Base-by-base conservation (phyloP, 148 eudicot species). In the Heliamphora exappendiculata region DNA sequence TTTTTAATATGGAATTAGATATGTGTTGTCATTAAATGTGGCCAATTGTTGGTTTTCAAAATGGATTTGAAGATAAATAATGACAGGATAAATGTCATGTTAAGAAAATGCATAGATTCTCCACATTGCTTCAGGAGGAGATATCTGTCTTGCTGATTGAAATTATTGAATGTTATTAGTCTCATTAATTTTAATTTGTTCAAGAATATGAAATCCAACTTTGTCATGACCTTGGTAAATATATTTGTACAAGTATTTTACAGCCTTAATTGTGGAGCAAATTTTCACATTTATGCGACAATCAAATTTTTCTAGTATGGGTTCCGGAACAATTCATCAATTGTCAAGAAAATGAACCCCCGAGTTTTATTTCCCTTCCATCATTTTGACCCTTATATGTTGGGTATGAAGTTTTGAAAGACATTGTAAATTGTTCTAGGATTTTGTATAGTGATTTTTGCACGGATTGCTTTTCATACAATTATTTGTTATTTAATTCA, bases 291-390 rank as follows among this genome's bases (percentile, higher is more conserved):
- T 20, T 3, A 53, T 53, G 1, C n/a, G 57, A 0, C 55, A 53
- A 20, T 53, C 8, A 53, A 2, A 53, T 2, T 17, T 53, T 1
- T 20, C 57, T 5, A 53, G 24, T 20, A 53, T 7, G 82, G 73
- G 57, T 79, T 81, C 82, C 3, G 85, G 87, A 1, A 81, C 57
- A 0, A 81, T 80, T 75, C 79, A 86, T 3, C 78, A 7, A 26
- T 77, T 85, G 41, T 82, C 76, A 0, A 85, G 19, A 0, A 1
- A 16, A 0, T 0, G n/a, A 4, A 0, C 20, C 36, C 7, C 73
- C 8, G 0, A 80, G 65, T 5, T 17, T 8, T 0, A 54, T 72
- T 0, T 0, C 50, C 13, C 5, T 55, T 0, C 1, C 4, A 1
- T 50, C 84, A 45, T 37, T 53, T 50, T n/a, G n/a, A n/a, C n/a